Base-by-base conservation (phyloP, 2,329 filamentous ascomycete genomes). In the Penicillium verrucosum region DNA sequence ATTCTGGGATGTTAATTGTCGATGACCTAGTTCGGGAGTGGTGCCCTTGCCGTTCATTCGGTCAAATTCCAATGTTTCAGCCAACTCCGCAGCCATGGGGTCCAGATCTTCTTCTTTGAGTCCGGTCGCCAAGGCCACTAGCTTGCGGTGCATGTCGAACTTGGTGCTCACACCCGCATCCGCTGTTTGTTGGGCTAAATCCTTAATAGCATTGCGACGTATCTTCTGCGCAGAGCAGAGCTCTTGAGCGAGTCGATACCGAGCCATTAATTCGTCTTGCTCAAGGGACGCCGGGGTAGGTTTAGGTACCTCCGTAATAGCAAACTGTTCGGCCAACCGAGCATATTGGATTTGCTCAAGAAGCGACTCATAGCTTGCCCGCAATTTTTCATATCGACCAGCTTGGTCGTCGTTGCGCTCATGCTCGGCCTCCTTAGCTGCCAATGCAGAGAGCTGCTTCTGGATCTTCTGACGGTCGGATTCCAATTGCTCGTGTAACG, bases 51-150 rank as follows among this genome's bases (percentile, higher is more conserved):
- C 73, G 52, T 75, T 72, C 60, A 71, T 68, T 40, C 75, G 70
- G 52, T 76, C 73, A 54, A 77, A 77, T 56, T 78, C 76, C 41
- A 80, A 64, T 16, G 74, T 77, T 57, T 77, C 75, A 7, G 77
- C 72, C 54, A 80, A 61, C 59, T 80, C 77, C 30, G 70, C 74
- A 8, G 76, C 73, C 76, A 80, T 78, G 3, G 71, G 75, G 55
- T 80, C 77, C 10, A 80, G 66, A 21, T 79, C 76, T 49, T 79
- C 76, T 60, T 79, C 77, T 56, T 75, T 76, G 21, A 80, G 65
- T 0, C 77, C 76, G 0, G 77, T 80, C 12, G 77, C 77, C 45
- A 80, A 70, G 47, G 76, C 71, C 16, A 80, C 77, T 5, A 80
- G 69, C 59, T 75, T 78, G 43, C 77, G 73, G 60, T 79, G 76